Base-by-base conservation (phyloP, 208 protist genomes). In the Wallacemonas collosoma region DNA sequence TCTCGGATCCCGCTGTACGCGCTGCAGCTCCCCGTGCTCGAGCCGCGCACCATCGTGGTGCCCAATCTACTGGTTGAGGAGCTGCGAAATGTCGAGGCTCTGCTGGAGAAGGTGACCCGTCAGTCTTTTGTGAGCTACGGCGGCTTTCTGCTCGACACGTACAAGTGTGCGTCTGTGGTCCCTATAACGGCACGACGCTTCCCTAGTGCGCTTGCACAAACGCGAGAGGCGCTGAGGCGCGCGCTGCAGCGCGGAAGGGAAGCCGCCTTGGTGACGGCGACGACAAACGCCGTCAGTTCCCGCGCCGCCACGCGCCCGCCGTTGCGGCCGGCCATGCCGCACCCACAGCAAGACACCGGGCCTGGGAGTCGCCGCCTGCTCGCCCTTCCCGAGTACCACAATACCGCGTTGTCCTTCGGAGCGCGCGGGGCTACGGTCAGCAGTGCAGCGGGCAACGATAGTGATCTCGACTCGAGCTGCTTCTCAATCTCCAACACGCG, bases 21-120 rank as follows among this genome's bases (percentile, higher is more conserved):
- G 3, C n/a, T 48, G 47, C 43, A 72, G 2, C 80, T 78, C 9
- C 71, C 71, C 61, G 67, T 74, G 1, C 69, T 85, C 40, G 72
- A 86, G 36, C 76, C 75, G 36, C 53, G 73, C 38, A 43, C 61
- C 26, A 79, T 93, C 41, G 54, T 76, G 36, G 72, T 96, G 53
- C 92, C 92, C 11, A 72, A 86, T 69, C 90, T 96, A 44, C 73
- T 96, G 14, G 58, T 76, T 45, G 92, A 96, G 72, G 86, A 94
- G 75, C 80, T 96, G 50, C 72, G 73, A 2, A 80, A 71, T 36
- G 56, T 96, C 53, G 73, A 82, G 57, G 89, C 84, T 40, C 69
- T 80, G 45, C 57, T 92, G 68, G 89, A 96, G 51, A 71, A 85
- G 45, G 80, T 96, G 64, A 93, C 86, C 36, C 74, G 88, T 57